Evolutionary conservation across 1,284 basidiomycete genomes (phyloP).

Genomic region (Pisolithus thermaeus): DNA sequence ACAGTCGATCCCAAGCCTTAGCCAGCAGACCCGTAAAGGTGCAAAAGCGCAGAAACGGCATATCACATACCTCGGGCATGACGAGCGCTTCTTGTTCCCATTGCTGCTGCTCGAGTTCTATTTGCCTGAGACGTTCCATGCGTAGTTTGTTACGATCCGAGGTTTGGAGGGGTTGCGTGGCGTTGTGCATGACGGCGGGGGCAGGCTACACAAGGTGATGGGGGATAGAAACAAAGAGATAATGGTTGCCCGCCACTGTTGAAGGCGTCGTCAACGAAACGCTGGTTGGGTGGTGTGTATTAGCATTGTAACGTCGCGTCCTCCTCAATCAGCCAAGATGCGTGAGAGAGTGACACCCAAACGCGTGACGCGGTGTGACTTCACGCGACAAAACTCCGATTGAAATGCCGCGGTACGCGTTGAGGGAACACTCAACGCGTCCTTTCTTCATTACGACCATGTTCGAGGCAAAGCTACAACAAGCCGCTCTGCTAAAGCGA

Average conservation of each 20-base stretch:
- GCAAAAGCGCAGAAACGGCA: background rate
- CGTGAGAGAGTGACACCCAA: constrained; percentile 18
- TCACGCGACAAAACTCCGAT: constrained; percentile 29
- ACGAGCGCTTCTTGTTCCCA: constrained; percentile 44
- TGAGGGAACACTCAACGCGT: constrained; percentile 12
- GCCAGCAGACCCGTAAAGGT: constrained; percentile 5
- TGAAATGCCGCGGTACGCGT: constrained; percentile 25
- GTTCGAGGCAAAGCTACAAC: constrained; percentile 86
- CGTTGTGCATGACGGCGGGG: background rate
- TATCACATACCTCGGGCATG: constrained; percentile 40
- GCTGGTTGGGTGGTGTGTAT: background rate
- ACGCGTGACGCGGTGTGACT: constrained; percentile 28
- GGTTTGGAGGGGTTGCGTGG: constrained; percentile 2
- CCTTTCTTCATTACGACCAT: constrained; percentile 39
- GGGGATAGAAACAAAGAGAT: background rate
- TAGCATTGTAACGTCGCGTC: background rate
- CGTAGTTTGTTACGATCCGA: constrained; percentile 23
- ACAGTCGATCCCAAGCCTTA: constrained; percentile 36
- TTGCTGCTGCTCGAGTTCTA: constrained; percentile 43
- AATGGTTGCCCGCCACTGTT: constrained; percentile 5
- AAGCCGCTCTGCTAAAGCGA: constrained; percentile 82
- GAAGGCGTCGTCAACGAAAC: too few relatives aligned
- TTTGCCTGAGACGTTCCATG: constrained; percentile 26
- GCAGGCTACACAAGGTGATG: background rate
- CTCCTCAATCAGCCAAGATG: background rate